These are phyloP conservation scores for Phytopythium montanum DNA, from an alignment of 352 stramenopile species.

Conservation along the genomic window DNA sequence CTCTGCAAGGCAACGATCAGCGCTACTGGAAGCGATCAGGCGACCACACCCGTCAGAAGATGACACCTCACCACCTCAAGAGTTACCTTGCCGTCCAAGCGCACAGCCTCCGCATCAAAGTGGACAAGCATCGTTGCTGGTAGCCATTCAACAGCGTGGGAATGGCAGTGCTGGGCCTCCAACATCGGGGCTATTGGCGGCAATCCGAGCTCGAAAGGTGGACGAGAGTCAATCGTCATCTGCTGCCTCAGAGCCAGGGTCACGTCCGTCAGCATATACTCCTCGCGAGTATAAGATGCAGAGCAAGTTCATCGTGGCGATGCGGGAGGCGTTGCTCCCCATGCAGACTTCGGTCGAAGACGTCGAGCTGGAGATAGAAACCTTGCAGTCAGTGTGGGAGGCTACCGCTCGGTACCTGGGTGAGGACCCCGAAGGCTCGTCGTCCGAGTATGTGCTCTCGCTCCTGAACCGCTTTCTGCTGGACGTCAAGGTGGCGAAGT, in stretches of 20 bases:
- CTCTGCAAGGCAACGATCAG: neutral
- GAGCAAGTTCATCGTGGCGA: slow-evolving; percentile 54
- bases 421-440: slow-evolving; percentile 47
- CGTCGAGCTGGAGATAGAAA: slow-evolving; percentile 62
- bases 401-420: slow-evolving; percentile 62
- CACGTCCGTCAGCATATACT: slow-evolving; percentile 16
- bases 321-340: slow-evolving; percentile 38
- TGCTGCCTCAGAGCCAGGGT: neutral
- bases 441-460: slow-evolving; percentile 67
- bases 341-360: slow-evolving; percentile 59
- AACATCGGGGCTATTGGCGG: slow-evolving; percentile 8
- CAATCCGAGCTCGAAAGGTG: slow-evolving; percentile 8
- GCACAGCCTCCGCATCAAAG: neutral
- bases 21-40: neutral
- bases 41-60: neutral
- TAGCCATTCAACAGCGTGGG: slow-evolving; percentile 17
- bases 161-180: neutral
- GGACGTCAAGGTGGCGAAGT: slow-evolving; percentile 72
- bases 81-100: neutral
- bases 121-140: neutral
- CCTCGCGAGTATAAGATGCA: slow-evolving; percentile 45
- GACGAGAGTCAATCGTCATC: neutral
- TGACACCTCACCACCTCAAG: neutral
- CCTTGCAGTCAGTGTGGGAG: slow-evolving; percentile 58
- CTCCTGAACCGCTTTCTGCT: slow-evolving; percentile 72